Evolutionary conservation across 768 basidiomycete genomes (phyloP).

Genomic region (Kwoniella sp.): DNA sequence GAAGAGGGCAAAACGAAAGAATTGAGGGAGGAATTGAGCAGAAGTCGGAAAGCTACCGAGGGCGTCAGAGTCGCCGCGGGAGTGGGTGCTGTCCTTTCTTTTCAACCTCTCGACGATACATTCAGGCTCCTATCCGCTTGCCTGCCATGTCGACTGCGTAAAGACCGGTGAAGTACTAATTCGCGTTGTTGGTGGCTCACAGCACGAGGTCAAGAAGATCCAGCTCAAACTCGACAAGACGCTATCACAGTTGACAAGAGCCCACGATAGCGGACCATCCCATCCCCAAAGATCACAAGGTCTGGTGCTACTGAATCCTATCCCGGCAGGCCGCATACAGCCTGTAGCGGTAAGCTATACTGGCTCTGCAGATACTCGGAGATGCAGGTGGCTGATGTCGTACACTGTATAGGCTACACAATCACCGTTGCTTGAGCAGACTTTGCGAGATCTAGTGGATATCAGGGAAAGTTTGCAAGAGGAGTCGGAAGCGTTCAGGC

Average conservation of each 20-base stretch:
- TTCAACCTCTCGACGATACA: neutral
- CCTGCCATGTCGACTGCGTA: neutral
- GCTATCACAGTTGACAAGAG: conserved; percentile 32
- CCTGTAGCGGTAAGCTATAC: conserved; percentile 31
- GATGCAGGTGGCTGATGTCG: neutral
- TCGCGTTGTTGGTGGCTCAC: too few relatives aligned
- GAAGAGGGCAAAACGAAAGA: conserved; percentile 37
- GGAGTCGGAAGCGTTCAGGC: conserved; percentile 55
- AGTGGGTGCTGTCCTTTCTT: conserved; percentile 18
- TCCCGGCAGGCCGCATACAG: conserved; percentile 20
- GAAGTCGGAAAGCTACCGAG: conserved; percentile 47
- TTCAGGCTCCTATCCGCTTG: neutral
- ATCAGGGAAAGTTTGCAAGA: conserved; percentile 51
- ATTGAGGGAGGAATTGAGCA: conserved; percentile 37
- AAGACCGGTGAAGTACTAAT: too few relatives aligned
- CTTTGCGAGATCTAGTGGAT: conserved; percentile 46
- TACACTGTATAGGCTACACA: conserved; percentile 26
- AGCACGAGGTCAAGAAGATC: conserved; percentile 49
- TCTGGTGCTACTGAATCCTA: conserved; percentile 42
- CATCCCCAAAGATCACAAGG: conserved; percentile 34
- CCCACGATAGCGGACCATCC: conserved; percentile 26
- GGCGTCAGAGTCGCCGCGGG: conserved; percentile 42
- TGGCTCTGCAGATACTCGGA: neutral
- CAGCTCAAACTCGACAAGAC: conserved; percentile 48
- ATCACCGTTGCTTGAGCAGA: conserved; percentile 46